Conservation (phyloP, 768 basidiomycete species). For the Leccinum disarticulatum region DNA sequence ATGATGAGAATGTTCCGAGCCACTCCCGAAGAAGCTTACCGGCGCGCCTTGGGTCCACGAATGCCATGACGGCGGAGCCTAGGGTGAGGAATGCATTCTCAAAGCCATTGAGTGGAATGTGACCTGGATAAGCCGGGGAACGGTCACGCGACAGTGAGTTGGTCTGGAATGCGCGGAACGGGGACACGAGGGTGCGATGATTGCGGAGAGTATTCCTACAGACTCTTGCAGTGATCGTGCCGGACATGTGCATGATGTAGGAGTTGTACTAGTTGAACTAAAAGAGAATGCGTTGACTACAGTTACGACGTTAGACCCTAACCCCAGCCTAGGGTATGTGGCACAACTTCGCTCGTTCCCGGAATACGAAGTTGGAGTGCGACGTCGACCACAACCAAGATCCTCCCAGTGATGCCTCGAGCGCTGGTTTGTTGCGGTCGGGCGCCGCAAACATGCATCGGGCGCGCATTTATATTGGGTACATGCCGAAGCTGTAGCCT, state of each 20-base stretch:
- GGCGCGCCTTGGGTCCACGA: constrained; percentile 78
- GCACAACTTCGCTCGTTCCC: not conserved
- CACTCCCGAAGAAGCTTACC: constrained; percentile 49
- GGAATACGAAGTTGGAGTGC: not conserved
- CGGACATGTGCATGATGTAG: not conserved
- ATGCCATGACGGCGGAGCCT: constrained; percentile 81
- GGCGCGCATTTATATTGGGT: not conserved
- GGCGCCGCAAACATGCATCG: not conserved
- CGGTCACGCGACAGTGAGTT: constrained; percentile 4
- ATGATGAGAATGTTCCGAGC: not conserved
- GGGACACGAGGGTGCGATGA: not conserved
- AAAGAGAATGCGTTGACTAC: not conserved
- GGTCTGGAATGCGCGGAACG: constrained; percentile 17
- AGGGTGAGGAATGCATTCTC: constrained; percentile 84
- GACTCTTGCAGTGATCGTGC: not conserved
- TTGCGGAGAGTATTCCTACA: not conserved
- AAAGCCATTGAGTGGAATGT: constrained; percentile 77
- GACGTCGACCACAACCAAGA: not conserved
- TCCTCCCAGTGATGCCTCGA: not conserved
- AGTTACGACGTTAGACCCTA: constrained; percentile 5
- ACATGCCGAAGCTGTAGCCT: constrained; percentile 2
- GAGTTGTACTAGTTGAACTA: not conserved
- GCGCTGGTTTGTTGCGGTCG: not conserved
- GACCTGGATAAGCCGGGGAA: constrained; percentile 68
- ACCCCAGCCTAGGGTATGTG: constrained; percentile 20